phyloP scores from a whole-genome alignment of 2,329 filamentous ascomycete species.

The Didymella pomorum region DNA sequence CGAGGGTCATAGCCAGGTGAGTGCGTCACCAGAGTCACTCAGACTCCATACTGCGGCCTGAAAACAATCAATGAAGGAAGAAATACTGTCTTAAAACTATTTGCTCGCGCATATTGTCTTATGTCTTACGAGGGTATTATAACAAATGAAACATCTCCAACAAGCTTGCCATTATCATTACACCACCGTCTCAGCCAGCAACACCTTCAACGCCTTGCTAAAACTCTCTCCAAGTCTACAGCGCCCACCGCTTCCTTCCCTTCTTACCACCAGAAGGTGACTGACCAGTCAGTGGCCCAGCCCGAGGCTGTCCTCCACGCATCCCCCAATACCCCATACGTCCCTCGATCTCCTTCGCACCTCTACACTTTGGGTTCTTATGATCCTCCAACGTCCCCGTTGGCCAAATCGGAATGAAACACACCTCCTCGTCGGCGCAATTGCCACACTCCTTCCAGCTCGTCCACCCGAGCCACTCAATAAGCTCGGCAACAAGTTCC shows the following conservation, averaged over 20 bases:
- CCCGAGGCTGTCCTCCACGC: not conserved
- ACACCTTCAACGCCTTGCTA: not conserved
- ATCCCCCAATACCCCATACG: constrained; percentile 38
- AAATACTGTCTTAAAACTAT: not conserved
- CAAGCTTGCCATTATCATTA: not conserved
- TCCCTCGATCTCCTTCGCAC: constrained; percentile 17
- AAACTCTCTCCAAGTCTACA: not conserved
- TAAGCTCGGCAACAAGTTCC: constrained; percentile 52
- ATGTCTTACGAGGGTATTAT: constrained; percentile 12
- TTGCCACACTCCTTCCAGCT: constrained; percentile 65
- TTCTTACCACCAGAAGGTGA: not conserved
- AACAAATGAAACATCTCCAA: not conserved
- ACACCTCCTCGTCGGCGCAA: constrained; percentile 64
- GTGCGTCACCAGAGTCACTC: not conserved
- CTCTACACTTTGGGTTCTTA: constrained; percentile 56
- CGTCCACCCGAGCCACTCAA: constrained; percentile 65
- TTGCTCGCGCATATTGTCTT: not conserved
- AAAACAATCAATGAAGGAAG: not conserved
- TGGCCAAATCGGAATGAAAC: constrained; percentile 72
- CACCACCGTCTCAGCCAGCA: not conserved
- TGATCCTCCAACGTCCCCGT: constrained; percentile 64
- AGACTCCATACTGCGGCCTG: not conserved
- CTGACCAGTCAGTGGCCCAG: not conserved
- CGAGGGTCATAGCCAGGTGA: too few species aligned
- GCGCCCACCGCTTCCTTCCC: not conserved